Conservation (phyloP, 2,329 filamentous ascomycete species). For the Alternaria sp. region DNA sequence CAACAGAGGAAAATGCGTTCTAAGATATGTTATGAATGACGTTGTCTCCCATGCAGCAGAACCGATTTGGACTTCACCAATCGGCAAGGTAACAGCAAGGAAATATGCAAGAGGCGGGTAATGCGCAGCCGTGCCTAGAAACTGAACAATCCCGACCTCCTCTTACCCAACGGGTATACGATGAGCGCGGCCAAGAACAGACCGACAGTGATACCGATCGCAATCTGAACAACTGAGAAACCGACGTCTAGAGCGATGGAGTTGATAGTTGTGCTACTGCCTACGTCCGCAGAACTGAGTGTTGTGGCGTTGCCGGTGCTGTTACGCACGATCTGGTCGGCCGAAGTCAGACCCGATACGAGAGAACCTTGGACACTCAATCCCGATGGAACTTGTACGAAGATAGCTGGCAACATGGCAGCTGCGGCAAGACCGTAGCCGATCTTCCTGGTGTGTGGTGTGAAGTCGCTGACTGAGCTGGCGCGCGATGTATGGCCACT, state of each 20-base stretch:
- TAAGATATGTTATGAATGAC: neutral
- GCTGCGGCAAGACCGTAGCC: conserved; percentile 84
- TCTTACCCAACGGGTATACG: conserved; percentile 61
- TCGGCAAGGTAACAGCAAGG: neutral
- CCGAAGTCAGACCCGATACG: conserved; percentile 64
- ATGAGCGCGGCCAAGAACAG: conserved; percentile 58
- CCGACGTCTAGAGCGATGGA: conserved; percentile 58
- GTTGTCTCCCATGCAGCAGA: neutral
- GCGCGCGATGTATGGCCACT: conserved; percentile 31
- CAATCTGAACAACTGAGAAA: conserved; percentile 59
- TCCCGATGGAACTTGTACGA: conserved; percentile 70
- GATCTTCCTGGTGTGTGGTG: conserved; percentile 47
- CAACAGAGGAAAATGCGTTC: neutral
- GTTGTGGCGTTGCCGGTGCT: conserved; percentile 56
- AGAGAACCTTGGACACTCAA: conserved; percentile 66
- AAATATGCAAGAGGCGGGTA: neutral
- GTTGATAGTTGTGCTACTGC: conserved; percentile 44
- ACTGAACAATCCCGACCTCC: conserved; percentile 51
- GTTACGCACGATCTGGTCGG: conserved; percentile 62
- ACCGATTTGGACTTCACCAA: neutral
- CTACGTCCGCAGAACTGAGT: conserved; percentile 37
- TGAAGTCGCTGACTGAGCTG: conserved; percentile 35
- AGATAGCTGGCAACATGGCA: conserved; percentile 86
- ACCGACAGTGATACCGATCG: conserved; percentile 61
- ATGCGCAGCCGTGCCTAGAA: conserved; percentile 26